Evolutionary conservation across 441 rosid genomes (phyloP).

Genomic region (Syzygium syzygioides): DNA sequence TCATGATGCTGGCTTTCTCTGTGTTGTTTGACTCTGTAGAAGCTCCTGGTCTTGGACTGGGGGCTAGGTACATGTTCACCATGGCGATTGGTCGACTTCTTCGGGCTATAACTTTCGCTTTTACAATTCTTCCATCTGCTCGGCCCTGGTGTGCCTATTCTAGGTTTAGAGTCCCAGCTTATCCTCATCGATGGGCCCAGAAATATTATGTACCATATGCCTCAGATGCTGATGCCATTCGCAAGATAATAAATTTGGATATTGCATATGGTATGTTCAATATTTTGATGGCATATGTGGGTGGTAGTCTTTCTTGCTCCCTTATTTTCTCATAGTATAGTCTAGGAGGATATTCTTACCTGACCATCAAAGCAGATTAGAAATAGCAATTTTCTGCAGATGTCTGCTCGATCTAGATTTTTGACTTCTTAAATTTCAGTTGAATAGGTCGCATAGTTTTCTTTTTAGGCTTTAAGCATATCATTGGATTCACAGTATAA

Average conservation of each 20-base stretch:
- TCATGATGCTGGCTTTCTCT: constrained; percentile 84
- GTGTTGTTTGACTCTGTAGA: constrained; percentile 67
- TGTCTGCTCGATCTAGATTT: background rate
- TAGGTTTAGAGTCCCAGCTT: constrained; percentile 56
- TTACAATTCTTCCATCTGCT: constrained; percentile 86
- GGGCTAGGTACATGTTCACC: constrained; percentile 83
- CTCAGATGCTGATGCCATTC: constrained; percentile 57
- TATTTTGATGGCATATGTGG: background rate
- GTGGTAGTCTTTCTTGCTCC: background rate
- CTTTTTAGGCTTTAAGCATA: background rate
- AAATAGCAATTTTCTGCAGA: background rate
- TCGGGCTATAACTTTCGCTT: constrained; percentile 71
- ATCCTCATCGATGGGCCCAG: constrained; percentile 89
- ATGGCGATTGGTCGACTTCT: constrained; percentile 90
- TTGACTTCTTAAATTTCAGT: background rate
- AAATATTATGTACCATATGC: constrained; percentile 82
- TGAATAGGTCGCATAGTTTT: background rate
- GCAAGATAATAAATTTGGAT: constrained; percentile 44
- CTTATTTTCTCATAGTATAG: background rate
- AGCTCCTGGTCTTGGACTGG: constrained; percentile 90
- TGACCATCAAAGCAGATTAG: background rate
- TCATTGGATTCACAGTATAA: background rate
- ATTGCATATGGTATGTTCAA: constrained; percentile 55
- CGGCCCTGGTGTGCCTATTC: constrained; percentile 87
- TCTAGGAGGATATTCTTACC: background rate